phyloP scores from a whole-genome alignment of 148 eudicot genomes.

The Polygonum aviculare region DNA sequence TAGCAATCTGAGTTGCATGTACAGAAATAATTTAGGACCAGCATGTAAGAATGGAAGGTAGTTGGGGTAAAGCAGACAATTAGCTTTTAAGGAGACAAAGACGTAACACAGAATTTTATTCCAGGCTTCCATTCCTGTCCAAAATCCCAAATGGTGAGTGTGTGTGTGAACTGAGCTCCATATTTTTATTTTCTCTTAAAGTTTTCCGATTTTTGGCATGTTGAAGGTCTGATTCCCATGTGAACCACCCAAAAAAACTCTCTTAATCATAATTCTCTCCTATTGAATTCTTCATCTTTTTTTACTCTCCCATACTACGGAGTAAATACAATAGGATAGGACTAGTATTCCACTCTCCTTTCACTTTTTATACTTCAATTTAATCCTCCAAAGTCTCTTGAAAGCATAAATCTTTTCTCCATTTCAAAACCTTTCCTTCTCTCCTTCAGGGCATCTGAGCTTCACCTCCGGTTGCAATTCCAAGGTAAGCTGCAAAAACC shows the following conservation, averaged over 20 bases:
- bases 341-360: background rate
- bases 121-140: background rate
- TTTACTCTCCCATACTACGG: background rate
- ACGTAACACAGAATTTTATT: background rate
- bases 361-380: background rate
- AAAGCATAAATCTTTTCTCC: slow-evolving; percentile 7
- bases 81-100: background rate
- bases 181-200: background rate
- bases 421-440: slow-evolving; percentile 15
- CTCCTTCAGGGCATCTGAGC: slow-evolving; percentile 18
- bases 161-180: background rate
- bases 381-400: background rate
- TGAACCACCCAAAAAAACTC: background rate
- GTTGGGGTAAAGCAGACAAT: background rate
- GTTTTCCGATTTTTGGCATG: background rate
- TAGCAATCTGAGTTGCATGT: background rate
- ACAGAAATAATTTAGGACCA: background rate
- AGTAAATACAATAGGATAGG: background rate
- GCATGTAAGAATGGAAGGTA: background rate
- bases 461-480: slow-evolving; percentile 13
- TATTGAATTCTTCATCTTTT: background rate
- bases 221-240: background rate
- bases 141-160: background rate
- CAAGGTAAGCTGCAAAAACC: slow-evolving; percentile 22
- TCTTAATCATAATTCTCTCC: background rate